Evolutionary conservation across 2,329 filamentous ascomycete genomes (phyloP), one percentile per base, ranked within the genome.

Genomic region (Fonsecaea pugnacius): DNA sequence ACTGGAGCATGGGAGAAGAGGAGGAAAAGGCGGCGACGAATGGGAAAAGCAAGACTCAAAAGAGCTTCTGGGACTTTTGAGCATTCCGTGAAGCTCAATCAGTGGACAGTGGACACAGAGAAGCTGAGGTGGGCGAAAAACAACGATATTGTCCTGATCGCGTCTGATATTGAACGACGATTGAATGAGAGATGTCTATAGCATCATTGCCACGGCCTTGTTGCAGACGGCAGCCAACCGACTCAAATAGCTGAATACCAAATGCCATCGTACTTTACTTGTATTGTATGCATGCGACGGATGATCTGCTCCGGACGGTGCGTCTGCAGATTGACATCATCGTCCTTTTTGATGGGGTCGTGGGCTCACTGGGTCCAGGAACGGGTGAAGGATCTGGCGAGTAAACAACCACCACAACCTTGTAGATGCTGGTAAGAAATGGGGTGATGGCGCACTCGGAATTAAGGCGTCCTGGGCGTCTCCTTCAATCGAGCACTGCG

Each of bases 11-110:
- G 18, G 70, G 64, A 38, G 66, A 48, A 21, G 66, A 67, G 21
- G 62, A 62, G 27, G 43, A 55, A 48, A 43, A 58, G 30, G 52
- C 21, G 16, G 32, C 59, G 35, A 51, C 24, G 32, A 53, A 57
- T 50, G 55, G 55, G 24, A 61, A 64, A 30, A 50, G 33, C 32
- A 58, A 67, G 40, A 24, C 40, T n/a, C 57, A 66, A 43, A 69
- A 70, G 56, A 66, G 66, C 43, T 71, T 69, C 51, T 71, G 70
- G 70, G 69, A 71, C 60, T 71, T 71, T 63, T 71, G 60, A 33
- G 43, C 33, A 48, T 32, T n/a, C 10, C 9, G 36, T 38, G n/a
- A 57, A 6, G 58, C 18, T 48, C 3, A 48, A 27, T 38, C 5
- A 30, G 18, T 21, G 21, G 5, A 21, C 40, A 9, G 30, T 46